A percentile compares a stretch with the other conserved stretches of the same genome.
These are phyloP conservation scores for Lagerstroemia speciosa DNA, from an alignment of 345 rosid genomes.

Conservation along the genomic window DNA sequence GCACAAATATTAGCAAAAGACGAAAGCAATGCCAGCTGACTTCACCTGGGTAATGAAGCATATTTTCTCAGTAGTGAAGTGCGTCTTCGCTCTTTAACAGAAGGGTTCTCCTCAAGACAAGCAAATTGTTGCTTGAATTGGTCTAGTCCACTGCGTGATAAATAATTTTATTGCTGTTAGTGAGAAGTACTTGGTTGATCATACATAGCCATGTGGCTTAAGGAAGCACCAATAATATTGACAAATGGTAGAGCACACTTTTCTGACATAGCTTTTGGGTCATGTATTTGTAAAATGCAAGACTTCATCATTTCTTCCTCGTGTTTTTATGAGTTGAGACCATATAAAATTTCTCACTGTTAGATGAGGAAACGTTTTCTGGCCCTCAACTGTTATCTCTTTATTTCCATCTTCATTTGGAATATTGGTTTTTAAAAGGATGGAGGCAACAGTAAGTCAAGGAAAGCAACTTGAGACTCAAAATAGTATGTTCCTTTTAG, in stretches of 20 bases:
- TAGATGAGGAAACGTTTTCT: background rate
- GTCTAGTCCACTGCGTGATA: slow-evolving; percentile 7
- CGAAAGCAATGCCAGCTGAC: background rate
- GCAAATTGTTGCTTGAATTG: slow-evolving; percentile 14
- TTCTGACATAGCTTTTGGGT: background rate
- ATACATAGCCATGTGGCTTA: background rate
- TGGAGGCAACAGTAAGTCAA: background rate
- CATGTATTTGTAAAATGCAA: background rate
- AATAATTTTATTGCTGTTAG: background rate
- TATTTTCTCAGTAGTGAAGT: slow-evolving; percentile 7
- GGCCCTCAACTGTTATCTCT: background rate
- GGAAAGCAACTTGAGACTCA: background rate
- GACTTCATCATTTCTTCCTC: background rate
- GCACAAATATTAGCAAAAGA: background rate
- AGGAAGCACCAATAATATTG: background rate
- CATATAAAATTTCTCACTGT: background rate
- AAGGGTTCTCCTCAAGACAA: slow-evolving; percentile 9
- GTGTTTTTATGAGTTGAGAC: background rate
- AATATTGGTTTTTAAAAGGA: background rate
- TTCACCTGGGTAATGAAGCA: slow-evolving; percentile 12
- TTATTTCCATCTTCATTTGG: too few relatives aligned
- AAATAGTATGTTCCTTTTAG: background rate
- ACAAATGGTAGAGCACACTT: background rate
- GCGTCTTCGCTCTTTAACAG: background rate
- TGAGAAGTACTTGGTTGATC: background rate